phyloP scores from a whole-genome alignment of 495 filamentous ascomycete species.

The Talaromyces thailandensis region DNA sequence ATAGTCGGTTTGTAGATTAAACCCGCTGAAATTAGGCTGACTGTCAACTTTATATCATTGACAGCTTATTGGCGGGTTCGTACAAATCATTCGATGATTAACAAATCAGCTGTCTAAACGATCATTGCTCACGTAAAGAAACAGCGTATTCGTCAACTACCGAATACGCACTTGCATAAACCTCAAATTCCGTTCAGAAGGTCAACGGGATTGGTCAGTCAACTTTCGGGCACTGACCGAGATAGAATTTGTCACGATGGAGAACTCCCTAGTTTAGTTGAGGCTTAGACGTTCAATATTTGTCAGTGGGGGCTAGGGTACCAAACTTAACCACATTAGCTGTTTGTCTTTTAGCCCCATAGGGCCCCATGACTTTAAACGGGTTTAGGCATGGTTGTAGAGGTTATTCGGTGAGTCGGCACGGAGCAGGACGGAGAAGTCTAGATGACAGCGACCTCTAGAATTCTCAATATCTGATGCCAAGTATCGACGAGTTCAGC shows the following conservation, averaged over 20 bases:
- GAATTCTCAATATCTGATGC: not conserved
- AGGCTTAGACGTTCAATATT: not conserved
- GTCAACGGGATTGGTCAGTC: not conserved
- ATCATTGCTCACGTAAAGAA: not conserved
- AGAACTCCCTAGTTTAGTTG: not conserved
- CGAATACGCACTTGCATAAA: constrained; percentile 5
- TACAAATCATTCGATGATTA: not conserved
- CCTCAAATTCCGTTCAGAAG: not conserved
- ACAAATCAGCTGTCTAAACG: not conserved
- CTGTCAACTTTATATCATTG: not conserved
- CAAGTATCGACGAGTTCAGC: not conserved
- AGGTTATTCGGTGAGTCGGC: not conserved
- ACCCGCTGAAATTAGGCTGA: not conserved
- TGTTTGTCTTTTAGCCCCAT: not conserved
- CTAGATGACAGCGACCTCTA: not conserved
- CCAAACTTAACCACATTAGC: not conserved
- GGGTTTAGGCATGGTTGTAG: not conserved
- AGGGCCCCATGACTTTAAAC: not conserved
- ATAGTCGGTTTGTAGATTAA: not conserved
- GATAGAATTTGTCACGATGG: constrained; percentile 1
- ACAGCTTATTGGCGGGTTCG: not conserved
- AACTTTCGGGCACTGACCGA: too few relatives aligned
- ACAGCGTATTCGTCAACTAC: constrained; percentile 2
- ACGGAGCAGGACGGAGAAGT: not conserved
- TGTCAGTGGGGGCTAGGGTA: not conserved